Conservation (phyloP, 148 eudicot species). For the Cornus controversa region DNA sequence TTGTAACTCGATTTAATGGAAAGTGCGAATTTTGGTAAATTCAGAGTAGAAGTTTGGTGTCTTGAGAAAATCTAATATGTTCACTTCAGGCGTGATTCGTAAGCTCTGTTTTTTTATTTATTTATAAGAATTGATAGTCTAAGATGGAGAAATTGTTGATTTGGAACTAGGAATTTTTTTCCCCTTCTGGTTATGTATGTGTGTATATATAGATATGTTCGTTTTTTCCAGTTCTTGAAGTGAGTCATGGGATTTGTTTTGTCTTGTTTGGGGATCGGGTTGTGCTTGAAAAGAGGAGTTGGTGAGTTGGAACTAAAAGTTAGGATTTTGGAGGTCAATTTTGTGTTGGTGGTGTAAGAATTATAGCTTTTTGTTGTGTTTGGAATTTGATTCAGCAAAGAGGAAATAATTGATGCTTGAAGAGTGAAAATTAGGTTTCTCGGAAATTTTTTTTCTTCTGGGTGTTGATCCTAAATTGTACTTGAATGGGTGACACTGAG, state of each 20-base stretch:
- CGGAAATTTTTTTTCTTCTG: background rate
- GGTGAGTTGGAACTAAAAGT: background rate
- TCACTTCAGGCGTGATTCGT: background rate
- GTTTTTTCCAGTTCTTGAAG: background rate
- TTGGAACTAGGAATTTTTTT: background rate
- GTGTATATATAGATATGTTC: too few species aligned
- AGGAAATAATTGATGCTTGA: background rate
- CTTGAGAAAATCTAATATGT: background rate
- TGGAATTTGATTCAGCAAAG: background rate
- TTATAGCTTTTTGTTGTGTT: background rate
- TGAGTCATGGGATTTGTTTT: background rate
- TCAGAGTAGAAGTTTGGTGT: background rate
- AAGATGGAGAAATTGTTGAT: background rate
- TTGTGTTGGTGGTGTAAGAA: background rate
- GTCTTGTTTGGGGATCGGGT: background rate
- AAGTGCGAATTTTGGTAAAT: background rate
- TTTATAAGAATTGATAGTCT: background rate
- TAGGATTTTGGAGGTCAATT: background rate
- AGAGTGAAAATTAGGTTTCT: constrained; percentile 10
- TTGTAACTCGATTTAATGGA: background rate
- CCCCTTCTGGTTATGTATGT: too few species aligned
- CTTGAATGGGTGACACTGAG: constrained; percentile 49
- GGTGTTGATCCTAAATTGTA: constrained; percentile 2
- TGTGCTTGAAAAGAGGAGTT: background rate
- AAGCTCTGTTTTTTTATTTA: background rate